Evolutionary conservation across 176 grass and related monocot genomes (phyloP), one percentile per base, ranked within the genome.

Genomic region (Musa acuminata): DNA sequence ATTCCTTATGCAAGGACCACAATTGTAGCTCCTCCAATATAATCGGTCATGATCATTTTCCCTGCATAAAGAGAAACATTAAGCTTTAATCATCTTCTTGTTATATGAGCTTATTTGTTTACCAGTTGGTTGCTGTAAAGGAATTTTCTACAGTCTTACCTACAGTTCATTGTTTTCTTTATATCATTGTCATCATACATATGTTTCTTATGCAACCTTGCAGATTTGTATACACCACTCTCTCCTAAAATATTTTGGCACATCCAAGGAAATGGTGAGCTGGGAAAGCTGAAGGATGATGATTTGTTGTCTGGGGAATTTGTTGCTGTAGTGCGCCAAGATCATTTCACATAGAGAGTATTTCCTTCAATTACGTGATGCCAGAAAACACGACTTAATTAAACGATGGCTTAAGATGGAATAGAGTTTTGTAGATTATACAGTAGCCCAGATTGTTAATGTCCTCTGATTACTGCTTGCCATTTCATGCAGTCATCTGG

Each of bases 221-320:
- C 87, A 96, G 95, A 99, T 72, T 66, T 99, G 75, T 99, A 94
- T 76, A 80, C 86, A 1, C 76, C 95, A 51, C 82, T 99, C 17
- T 87, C 95, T 26, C 88, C 95, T 21, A 89, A 89, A 67, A 91
- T 99, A 94, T 99, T 84, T 68, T 99, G 95, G 91, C 95, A 91
- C 58, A 87, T 99, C 77, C 95, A 99, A 94, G 95, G 84, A 75
- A 99, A 89, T 73, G 84, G 86, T 13, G 88, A 91, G 69, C 3
- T 83, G 64, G 86, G 69, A 69, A 89, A 85, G 70, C 81, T 87
- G 72, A 91, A 85, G 52, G 84, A 89, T 4, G 90, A 89, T 0
- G 95, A 94, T 19, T 86, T 84, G 55, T 84, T 91, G 80, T 80
- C 95, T 27, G 82, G 79, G 0, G 86, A 99, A 51, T 89, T 94